A percentile compares a stretch with the other conserved stretches of the same genome.
Conservation (phyloP, 768 basidiomycete genomes). For the Imleria badia region DNA sequence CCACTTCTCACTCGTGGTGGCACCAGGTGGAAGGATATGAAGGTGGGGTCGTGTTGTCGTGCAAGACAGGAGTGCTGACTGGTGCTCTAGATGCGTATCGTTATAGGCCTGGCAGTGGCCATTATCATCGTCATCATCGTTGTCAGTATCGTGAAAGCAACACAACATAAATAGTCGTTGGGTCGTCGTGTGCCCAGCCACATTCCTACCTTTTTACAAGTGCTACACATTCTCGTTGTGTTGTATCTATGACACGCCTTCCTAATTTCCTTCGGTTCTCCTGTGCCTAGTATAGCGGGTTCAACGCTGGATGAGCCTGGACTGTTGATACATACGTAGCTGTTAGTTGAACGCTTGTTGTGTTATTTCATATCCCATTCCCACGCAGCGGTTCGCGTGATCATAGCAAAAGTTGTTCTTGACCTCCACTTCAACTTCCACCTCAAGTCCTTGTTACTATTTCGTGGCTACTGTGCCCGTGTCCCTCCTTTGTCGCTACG, state of each 20-base stretch:
- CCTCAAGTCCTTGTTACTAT: constrained; percentile 21
- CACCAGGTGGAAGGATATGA: constrained; percentile 95
- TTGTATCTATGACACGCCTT: constrained; percentile 46
- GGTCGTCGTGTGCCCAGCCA: not conserved
- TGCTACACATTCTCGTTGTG: constrained; percentile 30
- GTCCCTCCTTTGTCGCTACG: constrained; percentile 35
- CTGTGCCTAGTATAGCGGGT: constrained; percentile 18
- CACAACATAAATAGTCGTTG: constrained; percentile 45
- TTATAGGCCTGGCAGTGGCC: constrained; percentile 86
- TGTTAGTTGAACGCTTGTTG: constrained; percentile 23
- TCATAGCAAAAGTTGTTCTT: constrained; percentile 13
- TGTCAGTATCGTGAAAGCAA: constrained; percentile 90
- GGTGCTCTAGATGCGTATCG: constrained; percentile 82
- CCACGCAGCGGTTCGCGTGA: constrained; percentile 15
- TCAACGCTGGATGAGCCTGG: constrained; percentile 19
- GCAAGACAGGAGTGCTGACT: constrained; percentile 8
- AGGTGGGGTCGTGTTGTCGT: constrained; percentile 47
- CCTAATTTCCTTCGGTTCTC: constrained; percentile 28
- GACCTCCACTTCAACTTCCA: constrained; percentile 11
- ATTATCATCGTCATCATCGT: constrained; percentile 96
- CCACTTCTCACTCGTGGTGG: constrained; percentile 8
- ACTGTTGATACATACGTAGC: constrained; percentile 28
- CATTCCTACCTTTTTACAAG: constrained; percentile 10
- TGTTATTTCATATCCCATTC: constrained; percentile 20
- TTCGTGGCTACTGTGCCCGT: constrained; percentile 34